These are phyloP conservation scores for Arabidopsis arenosa DNA, from an alignment of 345 rosid species.

Conservation along the genomic window DNA sequence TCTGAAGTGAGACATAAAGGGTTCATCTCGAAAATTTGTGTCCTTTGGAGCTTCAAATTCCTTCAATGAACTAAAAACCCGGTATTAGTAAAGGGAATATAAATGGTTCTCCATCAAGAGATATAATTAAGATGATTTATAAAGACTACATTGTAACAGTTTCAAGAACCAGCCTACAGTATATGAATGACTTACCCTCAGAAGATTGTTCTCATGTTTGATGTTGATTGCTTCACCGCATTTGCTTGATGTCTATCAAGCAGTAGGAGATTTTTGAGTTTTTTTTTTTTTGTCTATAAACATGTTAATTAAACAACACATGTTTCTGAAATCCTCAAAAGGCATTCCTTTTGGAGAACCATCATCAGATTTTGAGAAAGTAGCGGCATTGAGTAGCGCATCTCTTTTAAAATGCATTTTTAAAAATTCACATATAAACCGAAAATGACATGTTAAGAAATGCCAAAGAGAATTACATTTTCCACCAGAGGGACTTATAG, in stretches of 20 bases:
- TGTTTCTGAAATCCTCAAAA: too few species aligned
- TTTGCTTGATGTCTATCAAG: slow-evolving; percentile 29
- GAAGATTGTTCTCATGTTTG: slow-evolving; percentile 15
- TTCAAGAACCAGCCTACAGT: slow-evolving; percentile 27
- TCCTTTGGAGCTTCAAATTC: slow-evolving; percentile 26
- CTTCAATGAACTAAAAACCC: slow-evolving; percentile 34
- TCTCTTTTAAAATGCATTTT: too few species aligned
- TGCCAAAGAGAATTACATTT: too few species aligned
- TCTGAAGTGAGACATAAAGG: slow-evolving; percentile 38
- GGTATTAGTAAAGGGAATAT: slow-evolving; percentile 9
- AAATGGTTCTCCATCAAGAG: not conserved
- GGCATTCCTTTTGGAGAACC: too few species aligned
- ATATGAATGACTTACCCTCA: slow-evolving; percentile 31
- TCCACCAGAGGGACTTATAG: too few species aligned
- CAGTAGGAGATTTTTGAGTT: slow-evolving; percentile 1
- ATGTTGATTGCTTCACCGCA: slow-evolving; percentile 22
- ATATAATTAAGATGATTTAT: not conserved
- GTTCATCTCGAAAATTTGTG: slow-evolving; percentile 32
- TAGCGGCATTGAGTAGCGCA: too few species aligned
- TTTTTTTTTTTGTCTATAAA: too few species aligned
- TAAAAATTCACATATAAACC: slow-evolving; percentile 40
- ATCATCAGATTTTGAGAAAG: too few species aligned
- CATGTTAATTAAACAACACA: too few species aligned
- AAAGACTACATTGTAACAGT: not conserved
- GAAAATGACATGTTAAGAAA: too few species aligned